phyloP scores from a whole-genome alignment of 2,329 filamentous ascomycete species.

The Trichoderma simmonsii region DNA sequence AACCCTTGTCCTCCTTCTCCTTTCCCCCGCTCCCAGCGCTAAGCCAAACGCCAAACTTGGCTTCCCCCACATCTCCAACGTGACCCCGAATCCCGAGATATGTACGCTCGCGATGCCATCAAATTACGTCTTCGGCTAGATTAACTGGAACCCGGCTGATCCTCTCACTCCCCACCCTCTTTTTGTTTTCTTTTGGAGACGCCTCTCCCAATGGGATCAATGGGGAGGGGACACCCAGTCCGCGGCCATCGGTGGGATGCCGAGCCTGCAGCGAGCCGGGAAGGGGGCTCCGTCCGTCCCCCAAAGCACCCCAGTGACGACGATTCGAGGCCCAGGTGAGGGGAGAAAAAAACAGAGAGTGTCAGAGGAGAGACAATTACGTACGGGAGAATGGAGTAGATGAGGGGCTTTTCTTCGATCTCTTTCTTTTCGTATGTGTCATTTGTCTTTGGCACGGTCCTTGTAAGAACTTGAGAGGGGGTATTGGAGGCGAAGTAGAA shows the following conservation, averaged over 20 bases:
- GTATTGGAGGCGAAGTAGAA: neutral
- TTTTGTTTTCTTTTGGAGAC: neutral
- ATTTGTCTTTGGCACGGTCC: neutral
- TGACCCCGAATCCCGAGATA: conserved; percentile 15
- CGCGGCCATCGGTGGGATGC: conserved; percentile 7
- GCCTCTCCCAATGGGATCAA: neutral
- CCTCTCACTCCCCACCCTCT: conserved; percentile 1
- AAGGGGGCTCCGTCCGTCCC: neutral
- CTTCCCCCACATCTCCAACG: conserved; percentile 11
- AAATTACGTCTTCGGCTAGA: conserved; percentile 7
- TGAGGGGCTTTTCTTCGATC: neutral
- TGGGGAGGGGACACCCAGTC: neutral
- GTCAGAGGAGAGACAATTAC: neutral
- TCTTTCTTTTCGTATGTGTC: neutral
- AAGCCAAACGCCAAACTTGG: neutral
- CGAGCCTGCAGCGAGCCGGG: conserved; percentile 10
- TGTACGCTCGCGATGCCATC: neutral
- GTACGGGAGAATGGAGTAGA: neutral
- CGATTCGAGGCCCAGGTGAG: neutral
- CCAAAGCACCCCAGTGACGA: neutral
- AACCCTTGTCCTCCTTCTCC: neutral
- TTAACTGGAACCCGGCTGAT: neutral
- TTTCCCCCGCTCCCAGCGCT: conserved; percentile 3
- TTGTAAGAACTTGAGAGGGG: neutral
- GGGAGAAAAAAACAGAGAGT: neutral